Conservation (phyloP, 2,329 filamentous ascomycete species). For the Trematosphaeria pertusa region DNA sequence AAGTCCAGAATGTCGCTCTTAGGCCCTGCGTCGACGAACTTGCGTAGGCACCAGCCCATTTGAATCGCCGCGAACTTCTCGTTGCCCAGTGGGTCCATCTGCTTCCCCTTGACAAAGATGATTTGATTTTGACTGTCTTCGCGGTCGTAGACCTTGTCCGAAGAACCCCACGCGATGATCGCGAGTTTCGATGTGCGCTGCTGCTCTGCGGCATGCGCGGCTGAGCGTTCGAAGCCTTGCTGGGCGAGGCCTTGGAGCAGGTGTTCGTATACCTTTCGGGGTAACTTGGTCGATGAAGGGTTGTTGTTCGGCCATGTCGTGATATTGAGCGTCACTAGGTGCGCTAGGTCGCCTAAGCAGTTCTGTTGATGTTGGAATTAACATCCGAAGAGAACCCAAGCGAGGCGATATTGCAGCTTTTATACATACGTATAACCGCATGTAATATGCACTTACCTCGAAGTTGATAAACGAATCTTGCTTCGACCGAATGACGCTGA, state of each 20-base stretch:
- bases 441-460: conserved; percentile 49
- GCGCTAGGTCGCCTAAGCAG: conserved; percentile 46
- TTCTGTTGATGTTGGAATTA: conserved; percentile 31
- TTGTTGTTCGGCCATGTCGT: conserved; percentile 57
- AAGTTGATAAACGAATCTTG: conserved; percentile 53
- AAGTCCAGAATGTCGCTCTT: conserved; percentile 57
- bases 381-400: conserved; percentile 16
- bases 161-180: conserved; percentile 56
- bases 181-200: conserved; percentile 46
- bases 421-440: neutral
- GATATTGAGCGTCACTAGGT: conserved; percentile 56
- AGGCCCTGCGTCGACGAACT: conserved; percentile 53
- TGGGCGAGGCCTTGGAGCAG: conserved; percentile 52
- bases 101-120: conserved; percentile 54
- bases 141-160: conserved; percentile 56
- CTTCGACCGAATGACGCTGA: conserved; percentile 52
- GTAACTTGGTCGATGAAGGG: conserved; percentile 49
- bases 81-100: conserved; percentile 51
- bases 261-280: conserved; percentile 54
- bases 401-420: conserved; percentile 2
- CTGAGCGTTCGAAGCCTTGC: conserved; percentile 43
- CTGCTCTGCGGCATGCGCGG: conserved; percentile 33
- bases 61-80: conserved; percentile 51
- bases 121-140: conserved; percentile 56
- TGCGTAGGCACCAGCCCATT: conserved; percentile 54